Evolutionary conservation across 2,329 filamentous ascomycete species (phyloP).

Genomic region (Lecanicillium sp.): DNA sequence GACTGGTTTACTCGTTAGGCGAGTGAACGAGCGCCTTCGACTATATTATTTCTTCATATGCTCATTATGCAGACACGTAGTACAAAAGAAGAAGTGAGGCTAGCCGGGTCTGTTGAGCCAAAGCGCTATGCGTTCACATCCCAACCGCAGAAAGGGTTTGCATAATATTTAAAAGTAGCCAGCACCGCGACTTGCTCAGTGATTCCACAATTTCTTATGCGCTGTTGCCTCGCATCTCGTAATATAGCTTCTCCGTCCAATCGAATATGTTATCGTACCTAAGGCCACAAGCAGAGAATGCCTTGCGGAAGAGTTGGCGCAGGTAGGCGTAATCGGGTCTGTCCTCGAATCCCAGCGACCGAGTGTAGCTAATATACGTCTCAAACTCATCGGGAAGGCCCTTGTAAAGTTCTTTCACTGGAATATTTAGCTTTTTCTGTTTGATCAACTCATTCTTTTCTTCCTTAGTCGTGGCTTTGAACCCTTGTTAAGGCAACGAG

Average conservation of each 20-base stretch:
- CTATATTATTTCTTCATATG: too few relatives aligned
- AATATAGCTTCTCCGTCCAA: slow-evolving; percentile 48
- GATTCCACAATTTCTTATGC: too few relatives aligned
- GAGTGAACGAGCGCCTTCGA: too few relatives aligned
- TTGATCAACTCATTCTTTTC: slow-evolving; percentile 46
- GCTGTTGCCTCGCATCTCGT: slow-evolving; percentile 15
- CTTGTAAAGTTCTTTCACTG: slow-evolving; percentile 65
- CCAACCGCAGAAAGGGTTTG: too few relatives aligned
- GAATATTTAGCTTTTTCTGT: slow-evolving; percentile 38
- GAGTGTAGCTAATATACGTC: slow-evolving; percentile 71
- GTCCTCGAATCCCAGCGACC: slow-evolving; percentile 66
- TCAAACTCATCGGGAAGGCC: slow-evolving; percentile 71
- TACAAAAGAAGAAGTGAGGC: too few relatives aligned
- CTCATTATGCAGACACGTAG: too few relatives aligned
- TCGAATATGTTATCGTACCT: slow-evolving; percentile 75
- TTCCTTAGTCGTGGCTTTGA: slow-evolving; percentile 66
- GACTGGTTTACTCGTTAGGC: too few relatives aligned
- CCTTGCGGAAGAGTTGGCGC: slow-evolving; percentile 67
- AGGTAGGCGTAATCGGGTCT: slow-evolving; percentile 73
- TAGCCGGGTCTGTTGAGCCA: too few relatives aligned
- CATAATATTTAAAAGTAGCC: too few relatives aligned
- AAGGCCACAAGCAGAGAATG: slow-evolving; percentile 66
- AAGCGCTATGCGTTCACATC: too few relatives aligned
- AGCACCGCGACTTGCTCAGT: too few relatives aligned
- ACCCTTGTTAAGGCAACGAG: slow-evolving; percentile 66